Evolutionary conservation across 1,284 basidiomycete genomes (phyloP), one percentile per base, ranked within the genome.

Genomic region (Melampsora larici-populina): DNA sequence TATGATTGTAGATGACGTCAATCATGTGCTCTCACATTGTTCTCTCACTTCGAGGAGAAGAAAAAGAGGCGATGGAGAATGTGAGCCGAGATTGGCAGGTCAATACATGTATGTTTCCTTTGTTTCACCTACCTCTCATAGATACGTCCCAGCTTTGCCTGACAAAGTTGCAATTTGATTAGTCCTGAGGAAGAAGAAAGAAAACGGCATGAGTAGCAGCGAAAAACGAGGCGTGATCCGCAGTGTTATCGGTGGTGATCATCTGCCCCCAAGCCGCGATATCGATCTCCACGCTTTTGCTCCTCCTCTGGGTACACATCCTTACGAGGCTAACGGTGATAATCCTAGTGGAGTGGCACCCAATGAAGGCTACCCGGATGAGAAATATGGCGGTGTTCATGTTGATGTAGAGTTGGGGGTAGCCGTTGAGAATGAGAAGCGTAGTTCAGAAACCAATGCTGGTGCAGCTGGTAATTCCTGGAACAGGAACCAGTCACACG

Each of bases 1-100:
- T 43, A 7, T 43, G 40, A 9, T 4, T 62, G 58, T n/a, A 77
- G 74, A 77, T 77, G 74, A 77, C 74, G 13, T 77, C 74, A 8
- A 77, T 77, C 17, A 77, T 77, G 74, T 77, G 74, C 48, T 77
- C 74, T 17, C 74, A 77, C 29, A 77, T 77, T 29, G 66, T 77
- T 8, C 67, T 77, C 29, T 77, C 74, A 1, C 67, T 77, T 21
- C 65, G 74, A 17, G 74, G 74, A 17, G 74, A 77, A 58, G 74
- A 77, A 26, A 77, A 70, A 60, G 55, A 40, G 31, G 66, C 67
- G 9, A 70, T 77, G 51, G 74, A 77, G 48, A 65, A 33, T 31
- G 74, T 77, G 18, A 77, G 74, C 74, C 62, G 66, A 51, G 66
- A 77, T 21, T 77, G 74, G 74, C 74, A 77, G 55, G 43, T 77